Evolutionary conservation across 1,284 basidiomycete species (phyloP), one percentile per base, ranked within the genome.

Genomic region (Tremellales sp.): DNA sequence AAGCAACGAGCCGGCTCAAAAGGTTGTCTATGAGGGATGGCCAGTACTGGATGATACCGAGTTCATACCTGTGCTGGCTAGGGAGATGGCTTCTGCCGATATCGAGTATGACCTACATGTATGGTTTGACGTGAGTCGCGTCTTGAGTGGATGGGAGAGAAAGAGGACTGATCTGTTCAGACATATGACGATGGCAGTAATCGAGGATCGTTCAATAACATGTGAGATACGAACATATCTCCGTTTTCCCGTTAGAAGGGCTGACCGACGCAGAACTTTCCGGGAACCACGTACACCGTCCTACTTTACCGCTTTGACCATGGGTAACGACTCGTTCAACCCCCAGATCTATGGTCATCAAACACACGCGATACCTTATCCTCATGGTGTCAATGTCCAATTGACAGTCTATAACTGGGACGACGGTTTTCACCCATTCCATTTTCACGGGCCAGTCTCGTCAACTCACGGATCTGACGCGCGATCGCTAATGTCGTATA

Each of bases 381-480:
- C 88, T 29, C 82, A 89, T 63, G 75, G 83, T 37, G 82, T 88
- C 10, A 84, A 87, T 3, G 75, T 97, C 43, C 84, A 96, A 69
- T 77, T 97, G 46, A 81, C 85, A 1, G 74, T 96, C 43, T 83
- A 84, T 70, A 96, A 94, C 70, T 91, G 89, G 72, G 74, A 76
- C 55, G 60, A 70, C 21, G 74, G 74, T 35, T 72, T 70, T 56
- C 76, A 77, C 52, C 76, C 76, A 1, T 77, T 78, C 72, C 76
- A 78, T 53, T 57, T 76, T 33, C 74, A 76, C 61, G 74, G 72
- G 60, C 61, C 29, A 26, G 59, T 53, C 22, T 6, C 36, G 11
- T 22, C 15, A 40, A 11, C 26, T 19, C 25, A 15, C 11, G 11
- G 11, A 19, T 17, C 15, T 13, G 15, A n/a, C 4, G 23, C 44